phyloP scores from a whole-genome alignment of 139 green algal genomes.

The Closterium sp. region DNA sequence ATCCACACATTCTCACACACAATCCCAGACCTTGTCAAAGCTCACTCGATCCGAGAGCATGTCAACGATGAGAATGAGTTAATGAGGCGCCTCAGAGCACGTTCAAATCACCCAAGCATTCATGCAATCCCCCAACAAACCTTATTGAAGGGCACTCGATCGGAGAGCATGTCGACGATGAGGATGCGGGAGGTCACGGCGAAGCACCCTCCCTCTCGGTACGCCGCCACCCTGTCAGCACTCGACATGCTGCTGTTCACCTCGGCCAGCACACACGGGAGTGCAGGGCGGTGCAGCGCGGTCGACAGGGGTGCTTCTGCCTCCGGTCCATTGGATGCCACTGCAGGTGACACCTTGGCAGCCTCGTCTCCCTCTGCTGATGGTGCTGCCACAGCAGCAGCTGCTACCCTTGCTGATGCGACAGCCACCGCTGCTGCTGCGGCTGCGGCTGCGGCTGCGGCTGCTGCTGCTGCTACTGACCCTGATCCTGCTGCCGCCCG shows the following conservation, averaged over 20 bases:
- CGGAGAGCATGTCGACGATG: conserved; percentile 86
- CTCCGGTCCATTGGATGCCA: background rate
- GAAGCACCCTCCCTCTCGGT: conserved; percentile 10
- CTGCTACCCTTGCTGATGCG: background rate
- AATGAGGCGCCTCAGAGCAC: no score
- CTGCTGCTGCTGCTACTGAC: background rate
- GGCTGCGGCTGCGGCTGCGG: background rate
- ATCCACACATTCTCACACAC: no score
- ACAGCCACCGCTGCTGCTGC: background rate
- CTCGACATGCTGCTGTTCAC: background rate
- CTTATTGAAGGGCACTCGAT: background rate
- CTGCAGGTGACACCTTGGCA: background rate
- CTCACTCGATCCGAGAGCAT: conserved; percentile 62
- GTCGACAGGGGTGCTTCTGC: background rate
- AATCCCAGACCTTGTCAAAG: background rate
- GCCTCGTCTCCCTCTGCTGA: background rate
- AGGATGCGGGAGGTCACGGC: conserved; percentile 90
- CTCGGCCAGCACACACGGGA: background rate
- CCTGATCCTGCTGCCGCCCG: background rate
- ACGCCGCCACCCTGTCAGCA: background rate
- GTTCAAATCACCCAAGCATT: no score
- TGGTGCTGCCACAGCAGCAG: background rate
- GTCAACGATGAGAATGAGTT: conserved; percentile 70
- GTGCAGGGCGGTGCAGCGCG: background rate
- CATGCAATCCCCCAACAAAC: no score